These are phyloP conservation scores for Crithidia expoeki DNA, from an alignment of 208 protist genomes.

Conservation along the genomic window DNA sequence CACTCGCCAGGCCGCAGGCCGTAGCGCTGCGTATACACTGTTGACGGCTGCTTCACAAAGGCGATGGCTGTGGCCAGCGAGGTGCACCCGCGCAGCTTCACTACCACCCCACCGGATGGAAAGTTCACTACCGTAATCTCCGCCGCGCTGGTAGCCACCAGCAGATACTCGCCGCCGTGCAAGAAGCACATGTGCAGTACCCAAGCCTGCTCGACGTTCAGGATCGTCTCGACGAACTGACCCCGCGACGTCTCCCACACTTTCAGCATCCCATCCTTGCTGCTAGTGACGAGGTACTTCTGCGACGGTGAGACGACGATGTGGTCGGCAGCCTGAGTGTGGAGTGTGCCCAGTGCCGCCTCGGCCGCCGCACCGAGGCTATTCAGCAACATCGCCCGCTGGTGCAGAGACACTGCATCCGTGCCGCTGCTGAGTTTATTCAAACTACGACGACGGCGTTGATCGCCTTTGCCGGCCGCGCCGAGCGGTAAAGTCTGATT, in stretches of 20 bases:
- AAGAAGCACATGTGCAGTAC: constrained; percentile 78
- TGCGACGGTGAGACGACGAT: constrained; percentile 49
- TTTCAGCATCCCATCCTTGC: constrained; percentile 85
- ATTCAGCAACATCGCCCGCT: constrained; percentile 17
- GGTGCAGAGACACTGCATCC: constrained; percentile 25
- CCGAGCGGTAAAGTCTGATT: background rate
- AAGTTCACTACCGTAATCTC: constrained; percentile 88
- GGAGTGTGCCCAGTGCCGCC: constrained; percentile 53
- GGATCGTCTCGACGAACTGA: constrained; percentile 61
- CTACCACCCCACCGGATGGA: constrained; percentile 53
- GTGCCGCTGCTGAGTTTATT: constrained; percentile 10
- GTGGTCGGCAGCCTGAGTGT: constrained; percentile 67
- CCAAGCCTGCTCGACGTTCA: constrained; percentile 75
- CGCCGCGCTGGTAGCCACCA: constrained; percentile 78
- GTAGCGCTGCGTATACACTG: constrained; percentile 60
- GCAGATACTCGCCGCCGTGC: constrained; percentile 70
- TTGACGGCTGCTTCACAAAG: constrained; percentile 58
- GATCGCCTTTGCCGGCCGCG: constrained; percentile 11
- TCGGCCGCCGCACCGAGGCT: constrained; percentile 42
- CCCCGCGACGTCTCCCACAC: constrained; percentile 68
- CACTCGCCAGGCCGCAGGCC: constrained; percentile 80
- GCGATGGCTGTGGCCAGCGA: constrained; percentile 57
- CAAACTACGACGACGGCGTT: constrained; percentile 9
- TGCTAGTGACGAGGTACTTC: constrained; percentile 61
- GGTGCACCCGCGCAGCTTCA: constrained; percentile 82